These are phyloP conservation scores for Nymphaea colorata DNA, from an alignment of 164 flowering plant species.

Conservation along the genomic window DNA sequence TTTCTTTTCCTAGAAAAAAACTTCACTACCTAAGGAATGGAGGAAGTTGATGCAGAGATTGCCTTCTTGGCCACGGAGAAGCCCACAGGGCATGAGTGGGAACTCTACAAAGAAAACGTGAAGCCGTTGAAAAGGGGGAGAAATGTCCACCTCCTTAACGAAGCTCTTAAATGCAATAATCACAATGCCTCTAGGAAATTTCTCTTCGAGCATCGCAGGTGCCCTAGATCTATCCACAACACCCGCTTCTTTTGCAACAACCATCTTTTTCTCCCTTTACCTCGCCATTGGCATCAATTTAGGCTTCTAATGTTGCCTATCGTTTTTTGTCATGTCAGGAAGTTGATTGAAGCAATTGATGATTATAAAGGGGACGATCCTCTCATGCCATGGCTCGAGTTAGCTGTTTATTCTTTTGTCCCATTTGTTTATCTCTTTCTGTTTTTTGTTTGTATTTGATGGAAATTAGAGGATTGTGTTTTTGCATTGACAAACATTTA, in stretches of 20 bases:
- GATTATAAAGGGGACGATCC: conserved; percentile 84
- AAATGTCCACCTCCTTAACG: conserved; percentile 50
- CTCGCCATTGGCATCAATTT: background rate
- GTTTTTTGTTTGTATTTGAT: background rate
- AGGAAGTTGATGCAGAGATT: conserved; percentile 52
- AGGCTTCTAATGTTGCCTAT: background rate
- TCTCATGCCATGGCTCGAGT: conserved; percentile 84
- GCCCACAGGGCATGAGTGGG: conserved; percentile 77
- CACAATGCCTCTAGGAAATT: conserved; percentile 34
- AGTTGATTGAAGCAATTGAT: conserved; percentile 65
- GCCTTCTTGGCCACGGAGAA: conserved; percentile 49
- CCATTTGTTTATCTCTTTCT: background rate
- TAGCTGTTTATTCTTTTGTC: conserved; percentile 12
- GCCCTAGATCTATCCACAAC: no score
- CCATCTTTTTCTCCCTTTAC: background rate
- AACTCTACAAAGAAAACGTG: conserved; percentile 82
- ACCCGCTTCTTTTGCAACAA: background rate
- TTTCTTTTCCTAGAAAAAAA: background rate
- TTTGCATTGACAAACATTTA: no score
- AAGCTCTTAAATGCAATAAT: conserved; percentile 49
- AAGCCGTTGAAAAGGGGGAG: conserved; percentile 89
- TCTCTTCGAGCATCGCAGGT: conserved; percentile 56
- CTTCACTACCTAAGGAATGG: conserved; percentile 7
- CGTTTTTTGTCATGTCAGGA: conserved; percentile 23
- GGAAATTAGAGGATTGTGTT: no score